Percentiles rank a stretch among this genome's conserved stretches.
phyloP scores from a whole-genome alignment of 768 basidiomycete genomes.

The Phylloporus scabripes region DNA sequence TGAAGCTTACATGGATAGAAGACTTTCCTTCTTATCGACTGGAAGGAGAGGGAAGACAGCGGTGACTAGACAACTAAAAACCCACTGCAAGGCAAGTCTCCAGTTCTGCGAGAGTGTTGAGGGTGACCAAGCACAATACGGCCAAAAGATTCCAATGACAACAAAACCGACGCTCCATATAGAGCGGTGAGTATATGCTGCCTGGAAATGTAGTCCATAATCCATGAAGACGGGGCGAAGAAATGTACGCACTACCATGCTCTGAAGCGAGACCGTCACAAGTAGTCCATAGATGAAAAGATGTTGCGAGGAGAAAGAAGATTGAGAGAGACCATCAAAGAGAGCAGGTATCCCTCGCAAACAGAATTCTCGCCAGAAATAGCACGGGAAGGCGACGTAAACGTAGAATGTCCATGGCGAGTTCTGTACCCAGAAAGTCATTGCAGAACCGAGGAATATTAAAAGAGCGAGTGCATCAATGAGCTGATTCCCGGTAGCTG shows the following conservation, averaged over 20 bases:
- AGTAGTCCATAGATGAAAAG: conserved; percentile 27
- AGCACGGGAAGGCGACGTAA: conserved; percentile 70
- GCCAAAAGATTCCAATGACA: conserved; percentile 62
- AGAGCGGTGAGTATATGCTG: conserved; percentile 63
- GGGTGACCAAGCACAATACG: conserved; percentile 45
- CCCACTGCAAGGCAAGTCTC: conserved; percentile 40
- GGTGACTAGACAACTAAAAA: conserved; percentile 44
- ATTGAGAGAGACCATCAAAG: conserved; percentile 9
- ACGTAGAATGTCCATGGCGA: conserved; percentile 71
- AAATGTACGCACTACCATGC: conserved; percentile 62
- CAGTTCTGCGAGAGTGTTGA: conserved; percentile 23
- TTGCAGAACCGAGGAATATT: conserved; percentile 36
- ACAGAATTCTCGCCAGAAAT: conserved; percentile 64
- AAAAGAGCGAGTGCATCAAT: conserved; percentile 27
- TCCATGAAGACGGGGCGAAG: not conserved
- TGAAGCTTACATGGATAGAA: conserved; percentile 50
- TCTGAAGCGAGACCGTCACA: conserved; percentile 44
- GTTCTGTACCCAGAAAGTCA: conserved; percentile 53
- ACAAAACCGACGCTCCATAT: conserved; percentile 69
- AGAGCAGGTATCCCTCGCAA: conserved; percentile 20
- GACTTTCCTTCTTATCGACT: conserved; percentile 66
- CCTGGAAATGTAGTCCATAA: conserved; percentile 32
- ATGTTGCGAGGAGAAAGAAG: conserved; percentile 20
- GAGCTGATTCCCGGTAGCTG: not conserved
- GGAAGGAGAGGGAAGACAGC: conserved; percentile 66